Conservation (phyloP, 1,139 yeast genomes). For the Starmera stellimalicola region DNA sequence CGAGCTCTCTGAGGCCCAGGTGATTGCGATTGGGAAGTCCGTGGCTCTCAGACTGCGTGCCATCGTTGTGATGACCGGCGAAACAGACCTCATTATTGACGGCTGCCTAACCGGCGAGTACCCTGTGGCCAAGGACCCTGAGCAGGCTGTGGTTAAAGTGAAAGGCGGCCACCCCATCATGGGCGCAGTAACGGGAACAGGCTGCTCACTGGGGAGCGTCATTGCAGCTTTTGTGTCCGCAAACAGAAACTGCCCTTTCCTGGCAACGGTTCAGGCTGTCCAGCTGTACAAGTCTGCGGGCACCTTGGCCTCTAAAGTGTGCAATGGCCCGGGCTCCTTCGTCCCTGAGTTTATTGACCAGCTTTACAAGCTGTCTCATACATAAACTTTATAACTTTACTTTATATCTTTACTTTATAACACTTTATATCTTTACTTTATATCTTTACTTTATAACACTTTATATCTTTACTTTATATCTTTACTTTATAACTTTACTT, state of each 20-base stretch:
- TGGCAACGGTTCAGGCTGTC: constrained; percentile 53
- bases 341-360: constrained; percentile 7
- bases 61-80: constrained; percentile 69
- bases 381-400: neutral
- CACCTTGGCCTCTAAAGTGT: constrained; percentile 29
- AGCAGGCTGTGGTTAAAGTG: constrained; percentile 6
- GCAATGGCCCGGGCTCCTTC: constrained; percentile 13
- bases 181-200: constrained; percentile 80
- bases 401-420: no score
- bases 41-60: constrained; percentile 49
- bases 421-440: no score
- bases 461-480: no score
- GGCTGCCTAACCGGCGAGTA: constrained; percentile 24
- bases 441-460: no score
- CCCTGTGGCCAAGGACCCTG: constrained; percentile 11
- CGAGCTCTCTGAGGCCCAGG: constrained; percentile 21
- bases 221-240: constrained; percentile 55
- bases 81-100: constrained; percentile 37
- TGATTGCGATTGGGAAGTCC: constrained; percentile 32
- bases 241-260: constrained; percentile 27
- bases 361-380: constrained; percentile 9
- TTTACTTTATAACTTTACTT: no score
- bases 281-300: constrained; percentile 60
- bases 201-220: constrained; percentile 75
- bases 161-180: constrained; percentile 58